phyloP scores from a whole-genome alignment of 140 eudicot genomes.

The Bidens hawaiensis region DNA sequence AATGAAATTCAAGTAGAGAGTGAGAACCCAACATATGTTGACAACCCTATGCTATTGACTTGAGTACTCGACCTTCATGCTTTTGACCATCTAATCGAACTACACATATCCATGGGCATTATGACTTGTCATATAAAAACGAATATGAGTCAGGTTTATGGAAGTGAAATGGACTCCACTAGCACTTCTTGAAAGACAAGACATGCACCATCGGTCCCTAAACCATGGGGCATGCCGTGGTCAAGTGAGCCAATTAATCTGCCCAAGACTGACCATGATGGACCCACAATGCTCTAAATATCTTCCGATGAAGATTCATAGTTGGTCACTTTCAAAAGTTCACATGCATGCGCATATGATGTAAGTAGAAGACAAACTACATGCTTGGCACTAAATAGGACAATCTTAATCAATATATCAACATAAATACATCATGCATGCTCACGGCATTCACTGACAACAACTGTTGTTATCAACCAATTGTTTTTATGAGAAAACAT shows the following conservation, averaged over 20 bases:
- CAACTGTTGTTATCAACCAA: not conserved
- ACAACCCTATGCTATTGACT: too few relatives aligned
- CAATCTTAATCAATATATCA: conserved; percentile 3
- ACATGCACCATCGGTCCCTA: conserved; percentile 12
- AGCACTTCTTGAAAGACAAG: not conserved
- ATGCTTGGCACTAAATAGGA: conserved; percentile 8
- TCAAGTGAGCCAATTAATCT: not conserved
- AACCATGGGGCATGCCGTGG: too few relatives aligned
- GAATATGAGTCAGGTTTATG: too few relatives aligned
- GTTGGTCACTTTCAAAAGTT: conserved; percentile 38
- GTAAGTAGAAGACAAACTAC: conserved; percentile 35
- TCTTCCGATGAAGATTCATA: conserved; percentile 39
- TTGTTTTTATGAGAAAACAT: not conserved
- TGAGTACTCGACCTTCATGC: too few relatives aligned
- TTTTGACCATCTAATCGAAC: too few relatives aligned
- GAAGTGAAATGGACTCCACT: not conserved
- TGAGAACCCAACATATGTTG: too few relatives aligned
- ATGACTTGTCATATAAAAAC: too few relatives aligned
- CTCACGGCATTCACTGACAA: not conserved
- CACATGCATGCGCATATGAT: conserved; percentile 29
- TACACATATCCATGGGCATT: too few relatives aligned
- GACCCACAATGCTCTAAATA: conserved; percentile 14
- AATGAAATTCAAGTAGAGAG: too few relatives aligned
- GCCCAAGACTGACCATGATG: conserved; percentile 24
- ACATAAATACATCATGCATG: conserved; percentile 5